Evolutionary conservation across 352 stramenopile species (phyloP).

Genomic region (Phytophthora melonis): DNA sequence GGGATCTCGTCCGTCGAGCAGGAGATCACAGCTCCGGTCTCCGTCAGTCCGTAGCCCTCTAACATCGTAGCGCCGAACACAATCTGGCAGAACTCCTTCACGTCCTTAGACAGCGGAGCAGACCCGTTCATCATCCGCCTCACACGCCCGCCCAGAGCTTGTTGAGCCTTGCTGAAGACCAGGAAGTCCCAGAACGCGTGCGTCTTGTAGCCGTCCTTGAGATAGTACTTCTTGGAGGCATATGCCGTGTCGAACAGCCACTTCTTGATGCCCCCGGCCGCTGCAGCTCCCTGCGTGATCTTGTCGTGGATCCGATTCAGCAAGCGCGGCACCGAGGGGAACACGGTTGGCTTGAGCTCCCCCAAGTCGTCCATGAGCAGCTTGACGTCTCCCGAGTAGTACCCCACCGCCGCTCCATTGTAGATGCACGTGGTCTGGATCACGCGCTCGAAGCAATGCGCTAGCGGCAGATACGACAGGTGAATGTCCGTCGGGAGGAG

Average conservation of each 20-base stretch:
- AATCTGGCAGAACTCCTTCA: conserved; percentile 96
- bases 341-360: conserved; percentile 88
- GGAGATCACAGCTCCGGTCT: conserved; percentile 59
- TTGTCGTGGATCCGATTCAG: conserved; percentile 96
- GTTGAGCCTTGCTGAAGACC: conserved; percentile 96
- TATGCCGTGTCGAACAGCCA: conserved; percentile 90
- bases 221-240: conserved; percentile 68
- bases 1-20: conserved; percentile 43
- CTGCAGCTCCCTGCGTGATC: conserved; percentile 60
- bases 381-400: conserved; percentile 89
- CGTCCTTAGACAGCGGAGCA: conserved; percentile 90
- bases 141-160: conserved; percentile 89
- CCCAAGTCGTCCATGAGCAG: conserved; percentile 92
- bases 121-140: conserved; percentile 95
- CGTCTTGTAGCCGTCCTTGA: conserved; percentile 42
- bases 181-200: conserved; percentile 93
- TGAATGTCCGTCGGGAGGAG: conserved; percentile 44
- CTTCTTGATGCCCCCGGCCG: conserved; percentile 81
- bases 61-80: conserved; percentile 91
- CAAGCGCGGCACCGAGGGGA: conserved; percentile 92
- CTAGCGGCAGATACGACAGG: conserved; percentile 94
- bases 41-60: conserved; percentile 96
- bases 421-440: conserved; percentile 57
- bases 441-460: conserved; percentile 93
- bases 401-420: conserved; percentile 85